phyloP scores from a whole-genome alignment of 1,139 yeast genomes.

The Saccharomycopsis crataegensis region DNA sequence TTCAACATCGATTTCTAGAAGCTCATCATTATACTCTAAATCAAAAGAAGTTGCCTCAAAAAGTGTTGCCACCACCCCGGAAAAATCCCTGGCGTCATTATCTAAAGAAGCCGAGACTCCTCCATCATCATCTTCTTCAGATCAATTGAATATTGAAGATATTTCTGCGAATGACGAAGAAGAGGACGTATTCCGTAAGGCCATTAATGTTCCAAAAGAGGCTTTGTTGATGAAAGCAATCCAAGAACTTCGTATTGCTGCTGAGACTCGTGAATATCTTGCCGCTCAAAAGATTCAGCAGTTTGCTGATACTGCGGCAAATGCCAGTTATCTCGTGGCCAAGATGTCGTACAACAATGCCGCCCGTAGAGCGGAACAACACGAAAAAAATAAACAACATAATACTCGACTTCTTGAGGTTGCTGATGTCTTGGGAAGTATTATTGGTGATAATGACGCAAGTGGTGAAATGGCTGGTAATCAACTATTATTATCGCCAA shows the following conservation, averaged over 20 bases:
- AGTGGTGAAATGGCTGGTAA: too few relatives aligned
- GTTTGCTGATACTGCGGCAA: conserved; percentile 8
- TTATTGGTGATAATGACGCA: too few relatives aligned
- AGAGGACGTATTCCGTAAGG: not conserved
- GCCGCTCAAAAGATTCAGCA: not conserved
- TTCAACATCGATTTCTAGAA: conserved; percentile 13
- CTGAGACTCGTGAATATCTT: not conserved
- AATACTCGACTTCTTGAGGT: conserved; percentile 2
- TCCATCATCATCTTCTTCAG: not conserved
- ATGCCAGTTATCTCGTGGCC: conserved; percentile 9
- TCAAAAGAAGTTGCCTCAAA: conserved; percentile 1
- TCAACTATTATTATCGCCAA: too few relatives aligned
- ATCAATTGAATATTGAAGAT: not conserved
- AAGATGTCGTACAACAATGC: conserved; percentile 6
- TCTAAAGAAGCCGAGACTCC: too few relatives aligned
- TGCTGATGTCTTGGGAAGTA: not conserved
- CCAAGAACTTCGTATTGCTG: too few relatives aligned
- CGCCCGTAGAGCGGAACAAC: not conserved
- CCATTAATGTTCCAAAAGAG: not conserved
- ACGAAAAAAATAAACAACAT: not conserved
- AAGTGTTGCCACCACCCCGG: conserved; percentile 3
- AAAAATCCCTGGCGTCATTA: not conserved
- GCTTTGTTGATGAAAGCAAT: too few relatives aligned
- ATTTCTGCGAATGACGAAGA: not conserved
- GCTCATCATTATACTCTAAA: conserved; percentile 17